Percentiles rank a stretch among this genome's conserved stretches.
Conservation (phyloP, 768 basidiomycete genomes). For the Phanerochaete sordida region DNA sequence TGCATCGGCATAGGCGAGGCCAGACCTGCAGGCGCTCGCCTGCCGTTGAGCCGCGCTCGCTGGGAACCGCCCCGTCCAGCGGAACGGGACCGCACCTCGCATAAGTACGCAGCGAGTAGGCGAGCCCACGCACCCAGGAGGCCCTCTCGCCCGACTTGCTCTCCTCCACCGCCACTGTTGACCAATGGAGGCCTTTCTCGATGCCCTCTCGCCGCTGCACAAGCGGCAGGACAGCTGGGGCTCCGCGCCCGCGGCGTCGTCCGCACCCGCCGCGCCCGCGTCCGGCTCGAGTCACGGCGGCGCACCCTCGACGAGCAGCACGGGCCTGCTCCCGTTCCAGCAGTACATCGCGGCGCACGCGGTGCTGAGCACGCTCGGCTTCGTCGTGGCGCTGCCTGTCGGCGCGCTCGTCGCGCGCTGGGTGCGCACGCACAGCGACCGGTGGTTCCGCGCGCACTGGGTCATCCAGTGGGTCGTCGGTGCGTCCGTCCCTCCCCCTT, state of each 20-base stretch:
- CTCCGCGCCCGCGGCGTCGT: neutral
- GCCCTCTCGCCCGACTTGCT: too few species aligned
- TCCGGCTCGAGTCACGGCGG: neutral
- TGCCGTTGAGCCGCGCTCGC: too few species aligned
- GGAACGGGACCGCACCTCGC: too few species aligned
- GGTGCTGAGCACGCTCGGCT: slow-evolving; percentile 47
- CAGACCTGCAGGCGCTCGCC: too few species aligned
- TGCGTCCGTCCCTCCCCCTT: neutral
- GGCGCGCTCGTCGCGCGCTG: slow-evolving; percentile 57
- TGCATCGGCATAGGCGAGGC: too few species aligned
- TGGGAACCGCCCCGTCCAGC: too few species aligned
- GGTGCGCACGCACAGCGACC: slow-evolving; percentile 44
- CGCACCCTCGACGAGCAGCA: neutral
- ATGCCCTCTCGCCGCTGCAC: neutral
- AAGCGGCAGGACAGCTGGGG: neutral
- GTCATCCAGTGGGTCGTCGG: slow-evolving; percentile 44
- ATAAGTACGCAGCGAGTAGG: too few species aligned
- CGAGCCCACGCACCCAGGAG: too few species aligned
- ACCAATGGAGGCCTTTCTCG: neutral
- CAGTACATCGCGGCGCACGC: slow-evolving; percentile 52
- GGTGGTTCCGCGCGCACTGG: slow-evolving; percentile 42
- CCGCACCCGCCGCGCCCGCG: neutral
- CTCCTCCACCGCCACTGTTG: too few species aligned
- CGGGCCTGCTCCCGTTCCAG: slow-evolving; percentile 38
- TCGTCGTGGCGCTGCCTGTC: slow-evolving; percentile 53